phyloP scores from a whole-genome alignment of 1,139 yeast species.

The Debaryomyces sp. region DNA sequence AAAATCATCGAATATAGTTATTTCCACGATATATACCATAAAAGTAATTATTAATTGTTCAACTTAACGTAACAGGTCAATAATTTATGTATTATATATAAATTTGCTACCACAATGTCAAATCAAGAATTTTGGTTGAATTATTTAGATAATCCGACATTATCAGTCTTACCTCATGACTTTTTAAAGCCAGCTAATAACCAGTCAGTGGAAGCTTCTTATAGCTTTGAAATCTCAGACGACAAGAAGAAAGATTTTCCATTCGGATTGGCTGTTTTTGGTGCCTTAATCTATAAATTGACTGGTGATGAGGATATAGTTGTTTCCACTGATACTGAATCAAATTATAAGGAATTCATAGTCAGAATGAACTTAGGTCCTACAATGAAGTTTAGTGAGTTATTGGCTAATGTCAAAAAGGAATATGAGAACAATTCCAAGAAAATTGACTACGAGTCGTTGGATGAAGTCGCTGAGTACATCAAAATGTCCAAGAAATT shows the following conservation, averaged over 20 bases:
- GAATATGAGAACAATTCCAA: conserved; percentile 43
- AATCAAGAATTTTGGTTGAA: conserved; percentile 59
- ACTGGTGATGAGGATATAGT: conserved; percentile 95
- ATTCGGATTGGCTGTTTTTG: conserved; percentile 67
- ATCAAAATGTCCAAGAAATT: conserved; percentile 52
- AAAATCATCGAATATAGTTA: neutral
- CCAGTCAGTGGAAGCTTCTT: conserved; percentile 65
- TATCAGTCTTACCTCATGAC: conserved; percentile 87
- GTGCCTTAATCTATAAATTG: conserved; percentile 71
- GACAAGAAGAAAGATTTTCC: conserved; percentile 37
- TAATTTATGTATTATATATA: conserved; percentile 3
- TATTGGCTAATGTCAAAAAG: conserved; percentile 47
- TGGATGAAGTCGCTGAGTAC: conserved; percentile 57
- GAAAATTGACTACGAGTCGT: conserved; percentile 45
- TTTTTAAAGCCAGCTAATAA: conserved; percentile 78
- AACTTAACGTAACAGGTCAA: neutral
- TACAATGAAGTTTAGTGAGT: conserved; percentile 52
- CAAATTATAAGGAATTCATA: conserved; percentile 50
- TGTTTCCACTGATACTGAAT: conserved; percentile 64
- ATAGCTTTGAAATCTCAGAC: conserved; percentile 40
- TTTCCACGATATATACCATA: neutral
- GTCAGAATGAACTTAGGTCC: conserved; percentile 64
- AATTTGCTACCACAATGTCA: conserved; percentile 10
- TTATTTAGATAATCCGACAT: conserved; percentile 76
- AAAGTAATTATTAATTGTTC: neutral